These are phyloP conservation scores for Cladosporium sp. DNA, from an alignment of 2,329 filamentous ascomycete species.

Conservation along the genomic window DNA sequence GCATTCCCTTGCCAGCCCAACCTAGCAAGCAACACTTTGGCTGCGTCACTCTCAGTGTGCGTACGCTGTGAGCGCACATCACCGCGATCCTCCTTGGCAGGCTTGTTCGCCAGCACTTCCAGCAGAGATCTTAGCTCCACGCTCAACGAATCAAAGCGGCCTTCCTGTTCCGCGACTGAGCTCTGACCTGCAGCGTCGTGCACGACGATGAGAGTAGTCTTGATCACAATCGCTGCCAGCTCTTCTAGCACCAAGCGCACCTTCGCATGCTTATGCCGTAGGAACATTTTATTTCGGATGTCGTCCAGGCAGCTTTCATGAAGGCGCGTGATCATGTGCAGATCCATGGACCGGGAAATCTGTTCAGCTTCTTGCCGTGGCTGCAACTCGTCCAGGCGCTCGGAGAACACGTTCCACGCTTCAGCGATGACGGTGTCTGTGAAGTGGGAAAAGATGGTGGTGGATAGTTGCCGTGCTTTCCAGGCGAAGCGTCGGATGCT, in stretches of 20 bases:
- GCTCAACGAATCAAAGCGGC: constrained; percentile 21
- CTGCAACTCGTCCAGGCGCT: constrained; percentile 66
- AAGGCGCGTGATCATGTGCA: constrained; percentile 31
- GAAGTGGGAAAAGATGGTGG: constrained; percentile 72
- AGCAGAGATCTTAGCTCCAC: constrained; percentile 22
- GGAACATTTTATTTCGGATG: constrained; percentile 37
- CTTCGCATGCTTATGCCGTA: constrained; percentile 35
- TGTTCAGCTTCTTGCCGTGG: constrained; percentile 33
- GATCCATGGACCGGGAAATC: constrained; percentile 17
- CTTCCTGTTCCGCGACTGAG: background rate
- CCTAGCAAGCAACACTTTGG: constrained; percentile 26
- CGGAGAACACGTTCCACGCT: constrained; percentile 72
- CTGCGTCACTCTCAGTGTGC: constrained; percentile 26
- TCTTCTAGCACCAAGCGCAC: constrained; percentile 31
- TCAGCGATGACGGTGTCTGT: constrained; percentile 74
- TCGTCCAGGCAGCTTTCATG: constrained; percentile 36
- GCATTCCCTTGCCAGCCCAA: constrained; percentile 28
- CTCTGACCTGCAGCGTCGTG: background rate
- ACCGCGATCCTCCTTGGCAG: constrained; percentile 21
- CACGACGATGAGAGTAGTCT: constrained; percentile 23
- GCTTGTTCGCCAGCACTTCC: constrained; percentile 25
- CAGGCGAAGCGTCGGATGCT: constrained; percentile 54
- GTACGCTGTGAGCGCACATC: background rate
- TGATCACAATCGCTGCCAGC: constrained; percentile 32
- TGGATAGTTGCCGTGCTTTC: constrained; percentile 79